These are phyloP conservation scores for Holtermanniella nyarrowii DNA, from an alignment of 768 basidiomycete genomes.

Conservation along the genomic window DNA sequence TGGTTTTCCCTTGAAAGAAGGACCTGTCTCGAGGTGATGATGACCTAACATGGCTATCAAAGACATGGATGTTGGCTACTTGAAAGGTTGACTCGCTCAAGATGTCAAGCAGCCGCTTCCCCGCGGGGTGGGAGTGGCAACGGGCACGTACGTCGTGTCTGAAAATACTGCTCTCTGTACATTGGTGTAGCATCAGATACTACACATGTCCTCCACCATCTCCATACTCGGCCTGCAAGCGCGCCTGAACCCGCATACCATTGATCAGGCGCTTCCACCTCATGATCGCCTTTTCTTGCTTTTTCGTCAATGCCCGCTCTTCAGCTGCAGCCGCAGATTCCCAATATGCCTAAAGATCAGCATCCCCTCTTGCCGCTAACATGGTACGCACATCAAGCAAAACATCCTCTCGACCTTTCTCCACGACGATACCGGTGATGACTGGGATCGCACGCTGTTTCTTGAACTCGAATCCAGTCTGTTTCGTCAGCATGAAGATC, in stretches of 20 bases:
- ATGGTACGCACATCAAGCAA: slow-evolving; percentile 58
- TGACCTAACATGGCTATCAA: too few relatives aligned
- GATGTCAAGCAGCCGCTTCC: too few relatives aligned
- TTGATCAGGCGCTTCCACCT: slow-evolving; percentile 80
- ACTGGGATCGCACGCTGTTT: slow-evolving; percentile 79
- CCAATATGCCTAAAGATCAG: slow-evolving; percentile 60
- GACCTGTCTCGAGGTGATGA: neutral
- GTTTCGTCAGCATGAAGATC: slow-evolving; percentile 1
- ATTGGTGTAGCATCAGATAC: slow-evolving; percentile 5
- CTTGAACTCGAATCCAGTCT: slow-evolving; percentile 96
- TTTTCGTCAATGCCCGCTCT: slow-evolving; percentile 64
- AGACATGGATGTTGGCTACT: too few relatives aligned
- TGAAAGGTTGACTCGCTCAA: too few relatives aligned
- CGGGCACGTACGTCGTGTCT: too few relatives aligned
- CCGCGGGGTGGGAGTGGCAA: slow-evolving; percentile 1
- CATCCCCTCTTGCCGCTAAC: neutral
- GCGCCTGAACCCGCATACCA: slow-evolving; percentile 73
- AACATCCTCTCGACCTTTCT: slow-evolving; percentile 62
- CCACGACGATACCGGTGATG: slow-evolving; percentile 75
- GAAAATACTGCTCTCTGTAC: slow-evolving; percentile 10
- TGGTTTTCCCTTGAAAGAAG: neutral
- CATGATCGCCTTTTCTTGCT: slow-evolving; percentile 68
- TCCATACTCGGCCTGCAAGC: slow-evolving; percentile 68
- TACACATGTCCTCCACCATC: slow-evolving; percentile 2
- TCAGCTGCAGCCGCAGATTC: slow-evolving; percentile 67